Evolutionary conservation across 148 eudicot species (phyloP), one percentile per base, ranked within the genome.

Genomic region (Vaccinium myrtillus): DNA sequence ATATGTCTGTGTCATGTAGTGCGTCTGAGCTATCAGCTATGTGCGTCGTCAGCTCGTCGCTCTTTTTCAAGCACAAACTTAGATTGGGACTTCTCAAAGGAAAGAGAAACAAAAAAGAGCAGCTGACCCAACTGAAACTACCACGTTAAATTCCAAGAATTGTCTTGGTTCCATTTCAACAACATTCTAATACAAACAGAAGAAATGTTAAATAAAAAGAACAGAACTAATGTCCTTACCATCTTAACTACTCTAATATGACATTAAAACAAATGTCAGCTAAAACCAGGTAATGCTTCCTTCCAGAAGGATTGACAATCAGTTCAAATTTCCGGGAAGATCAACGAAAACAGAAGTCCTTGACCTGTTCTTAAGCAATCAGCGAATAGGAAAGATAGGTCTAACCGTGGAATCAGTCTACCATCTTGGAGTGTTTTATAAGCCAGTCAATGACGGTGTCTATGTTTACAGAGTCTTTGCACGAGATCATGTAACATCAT

Each of bases 401-500:
- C 30, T 78, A 69, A 86, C 81, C 79, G 16, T 32, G 58, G 18
- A 59, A 77, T 92, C 91, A 93, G 82, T 30, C 91, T 91, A 94
- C 91, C 19, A 87, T 76, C 86, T 88, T 93, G 1, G 98, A 93
- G 87, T 95, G 98, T 83, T 93, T 95, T 71, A 92, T 92, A 46
- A 95, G 96, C 98, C 98, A 95, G 79, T 95, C 92, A 5, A 95
- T 90, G 80, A 95, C 98, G 5, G 84, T 86, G 46, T 90, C 93
- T 65, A 90, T 91, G 88, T 94, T 92, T 21, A 93, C 80, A 1
- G 93, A 91, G 27, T 93, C 92, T 91, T 93, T 94, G 93, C 98
- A 94, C 0, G 96, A 94, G 88, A 94, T 94, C 98, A 94, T 94
- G 87, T 91, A 94, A 88, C 95, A 94, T 88, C 96, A 91, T 1